These are phyloP conservation scores for Backusella macrospora DNA, from an alignment of 192 early-diverging fungal species.

Conservation along the genomic window DNA sequence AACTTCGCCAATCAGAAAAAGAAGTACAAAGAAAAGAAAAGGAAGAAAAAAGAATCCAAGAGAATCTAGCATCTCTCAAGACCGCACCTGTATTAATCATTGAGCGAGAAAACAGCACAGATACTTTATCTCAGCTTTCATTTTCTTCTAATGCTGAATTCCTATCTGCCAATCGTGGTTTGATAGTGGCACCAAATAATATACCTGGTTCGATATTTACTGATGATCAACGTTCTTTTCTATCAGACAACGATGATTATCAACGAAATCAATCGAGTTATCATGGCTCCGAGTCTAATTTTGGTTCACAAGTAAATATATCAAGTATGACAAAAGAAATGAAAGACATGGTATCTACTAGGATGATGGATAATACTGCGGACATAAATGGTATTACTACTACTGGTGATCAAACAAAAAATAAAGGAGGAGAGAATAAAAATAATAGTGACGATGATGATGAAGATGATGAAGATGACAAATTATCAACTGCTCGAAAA, in stretches of 20 bases:
- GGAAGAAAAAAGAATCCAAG: slow-evolving; percentile 43
- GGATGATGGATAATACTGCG: slow-evolving; percentile 29
- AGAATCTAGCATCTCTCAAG: slow-evolving; percentile 18
- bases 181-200: background rate
- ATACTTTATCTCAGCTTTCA: slow-evolving; percentile 31
- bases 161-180: background rate
- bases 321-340: background rate
- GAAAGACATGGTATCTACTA: slow-evolving; percentile 14
- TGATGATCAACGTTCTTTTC: slow-evolving; percentile 42
- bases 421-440: slow-evolving; percentile 1
- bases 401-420: background rate
- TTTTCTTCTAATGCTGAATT: slow-evolving; percentile 29
- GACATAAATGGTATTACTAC: slow-evolving; percentile 21
- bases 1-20: slow-evolving; percentile 69
- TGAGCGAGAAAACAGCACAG: slow-evolving; percentile 25
- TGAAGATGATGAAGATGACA: slow-evolving; percentile 47
- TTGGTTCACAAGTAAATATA: slow-evolving; percentile 24
- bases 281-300: slow-evolving; percentile 22
- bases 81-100: background rate
- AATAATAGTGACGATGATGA: slow-evolving; percentile 35
- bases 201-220: slow-evolving; percentile 27
- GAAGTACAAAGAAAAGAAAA: slow-evolving; percentile 47
- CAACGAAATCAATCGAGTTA: slow-evolving; percentile 21
- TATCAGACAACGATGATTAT: slow-evolving; percentile 34
- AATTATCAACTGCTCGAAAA: slow-evolving; percentile 58